A percentile compares a stretch with the other conserved stretches of the same genome.
These are phyloP conservation scores for Hyphopichia burtonii DNA, from an alignment of 1,139 yeast genomes.

Conservation along the genomic window DNA sequence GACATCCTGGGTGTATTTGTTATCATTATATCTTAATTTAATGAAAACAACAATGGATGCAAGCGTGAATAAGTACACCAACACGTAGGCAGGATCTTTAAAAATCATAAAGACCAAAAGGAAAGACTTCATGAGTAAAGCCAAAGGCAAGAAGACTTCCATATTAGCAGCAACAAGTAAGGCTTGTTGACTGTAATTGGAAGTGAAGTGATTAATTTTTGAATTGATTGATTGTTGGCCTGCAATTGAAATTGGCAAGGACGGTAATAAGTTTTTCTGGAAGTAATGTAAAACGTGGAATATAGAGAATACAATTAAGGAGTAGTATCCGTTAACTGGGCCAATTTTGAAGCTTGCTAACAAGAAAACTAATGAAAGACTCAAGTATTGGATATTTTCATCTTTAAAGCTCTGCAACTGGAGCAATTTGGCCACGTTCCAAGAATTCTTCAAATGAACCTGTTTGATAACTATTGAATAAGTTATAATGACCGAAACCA, in stretches of 20 bases:
- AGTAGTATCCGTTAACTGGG: slow-evolving; percentile 37
- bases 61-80: slow-evolving; percentile 20
- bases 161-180: slow-evolving; percentile 46
- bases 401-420: slow-evolving; percentile 28
- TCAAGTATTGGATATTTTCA: slow-evolving; percentile 53
- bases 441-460: slow-evolving; percentile 32
- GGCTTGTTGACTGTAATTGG: slow-evolving; percentile 45
- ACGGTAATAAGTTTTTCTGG: slow-evolving; percentile 27
- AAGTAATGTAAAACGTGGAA: slow-evolving; percentile 58
- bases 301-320: slow-evolving; percentile 54
- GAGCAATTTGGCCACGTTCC: slow-evolving; percentile 16
- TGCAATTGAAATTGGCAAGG: slow-evolving; percentile 17
- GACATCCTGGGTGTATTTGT: slow-evolving; percentile 40
- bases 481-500: slow-evolving; percentile 44
- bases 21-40: slow-evolving; percentile 45
- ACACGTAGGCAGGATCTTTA: slow-evolving; percentile 15
- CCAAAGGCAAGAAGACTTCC: slow-evolving; percentile 32
- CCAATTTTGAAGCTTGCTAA: slow-evolving; percentile 30
- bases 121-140: slow-evolving; percentile 16
- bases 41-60: slow-evolving; percentile 37
- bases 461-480: slow-evolving; percentile 50
- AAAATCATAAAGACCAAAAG: slow-evolving; percentile 12
- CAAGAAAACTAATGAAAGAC: slow-evolving; percentile 39
- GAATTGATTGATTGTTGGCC: slow-evolving; percentile 21
- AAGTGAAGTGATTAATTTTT: slow-evolving; percentile 33